Base-by-base conservation (phyloP, 225 moss, liverwort and hornwort genomes). In the Anthoceros angustus region DNA sequence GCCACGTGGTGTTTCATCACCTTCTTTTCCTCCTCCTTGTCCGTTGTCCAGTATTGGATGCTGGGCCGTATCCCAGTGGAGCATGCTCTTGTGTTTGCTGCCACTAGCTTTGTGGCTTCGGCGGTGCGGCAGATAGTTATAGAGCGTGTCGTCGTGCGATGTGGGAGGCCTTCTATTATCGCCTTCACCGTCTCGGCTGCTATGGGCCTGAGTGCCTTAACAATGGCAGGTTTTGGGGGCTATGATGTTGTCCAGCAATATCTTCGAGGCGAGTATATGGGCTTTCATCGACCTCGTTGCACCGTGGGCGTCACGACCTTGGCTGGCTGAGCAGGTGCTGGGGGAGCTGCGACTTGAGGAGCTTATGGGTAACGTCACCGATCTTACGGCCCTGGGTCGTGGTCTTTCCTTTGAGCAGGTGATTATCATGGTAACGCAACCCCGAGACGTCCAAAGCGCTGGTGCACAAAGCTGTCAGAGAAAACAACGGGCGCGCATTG, bases 21-120 rank as follows among this genome's bases (percentile, higher is more conserved):
- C n/a, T n/a, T 55, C 55, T n/a, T 55, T 23, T 18, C 55, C 14
- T 9, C 8, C 14, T 55, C 55, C 55, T 18, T 55, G 55, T 55
- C 55, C 7, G 55, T 55, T 4, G 55, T 55, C n/a, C 55, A 55
- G 55, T 55, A 55, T 23, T 55, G 55, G 55, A 18, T 55, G 55
- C 55, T 55, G n/a, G 55, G 55, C 55, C 55, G 55, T 23, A 55
- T 55, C 55, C 55, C 55, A 1, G 18, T 55, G 55, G 55, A n/a
- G n/a, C 23, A 55, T 15, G 55, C 55, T 15, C 55, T 55, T 23
- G 0, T 55, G 55, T 55, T 55, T n/a, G 55, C 8, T 20, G 55
- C 10, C 6, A n/a, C 23, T 11, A 55, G 55, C 55, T 55, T 55
- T 0, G n/a, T 55, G 5, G 18, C 23, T 11, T 55, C 55, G 6